Evolutionary conservation across 1,284 basidiomycete genomes (phyloP), one percentile per base, ranked within the genome.

Genomic region (Exobasidium rhododendri): DNA sequence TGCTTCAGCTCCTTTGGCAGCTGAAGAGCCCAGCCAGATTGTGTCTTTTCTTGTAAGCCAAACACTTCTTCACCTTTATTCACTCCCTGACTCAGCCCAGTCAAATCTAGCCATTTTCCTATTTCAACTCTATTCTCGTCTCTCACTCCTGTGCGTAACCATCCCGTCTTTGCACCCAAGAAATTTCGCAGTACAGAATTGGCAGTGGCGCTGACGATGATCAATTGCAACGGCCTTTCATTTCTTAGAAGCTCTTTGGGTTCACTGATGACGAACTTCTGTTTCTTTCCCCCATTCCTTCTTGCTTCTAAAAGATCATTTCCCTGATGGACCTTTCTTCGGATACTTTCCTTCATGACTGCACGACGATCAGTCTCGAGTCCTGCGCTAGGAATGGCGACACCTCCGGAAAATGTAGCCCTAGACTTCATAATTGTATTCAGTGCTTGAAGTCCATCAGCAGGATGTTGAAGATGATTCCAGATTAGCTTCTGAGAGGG

Each of bases 181-280:
- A 78, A 79, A 60, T 79, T 71, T 29, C 77, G 70, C 61, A 79
- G 61, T 7, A 79, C 76, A 17, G 75, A 69, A 52, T 78, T 78
- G 31, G 77, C 76, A 5, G 74, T 79, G 1, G 77, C 77, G 30
- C 73, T 75, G 28, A 68, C 67, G 24, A 67, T 62, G 0, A 79
- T 66, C 4, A 79, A 65, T 62, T 79, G 77, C 35, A 79, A 49
- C 20, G 75, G 74, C 30, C 64, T 58, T 5, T 47, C 24, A 40
- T 7, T 40, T 32, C 22, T 22, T 4, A 17, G 7, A 4, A 26
- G 17, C 54, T 73, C 74, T 47, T 57, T 55, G 55, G n/a, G 17
- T 51, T 43, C 45, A 20, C 31, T 57, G 46, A 57, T 10, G 55
- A 24, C 31, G 55, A n/a, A 29, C 20, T 40, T 28, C 20, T 24